A percentile compares a stretch with the other conserved stretches of the same genome.
Evolutionary conservation across 2,329 filamentous ascomycete genomes (phyloP).

Genomic region (Claviceps capensis): DNA sequence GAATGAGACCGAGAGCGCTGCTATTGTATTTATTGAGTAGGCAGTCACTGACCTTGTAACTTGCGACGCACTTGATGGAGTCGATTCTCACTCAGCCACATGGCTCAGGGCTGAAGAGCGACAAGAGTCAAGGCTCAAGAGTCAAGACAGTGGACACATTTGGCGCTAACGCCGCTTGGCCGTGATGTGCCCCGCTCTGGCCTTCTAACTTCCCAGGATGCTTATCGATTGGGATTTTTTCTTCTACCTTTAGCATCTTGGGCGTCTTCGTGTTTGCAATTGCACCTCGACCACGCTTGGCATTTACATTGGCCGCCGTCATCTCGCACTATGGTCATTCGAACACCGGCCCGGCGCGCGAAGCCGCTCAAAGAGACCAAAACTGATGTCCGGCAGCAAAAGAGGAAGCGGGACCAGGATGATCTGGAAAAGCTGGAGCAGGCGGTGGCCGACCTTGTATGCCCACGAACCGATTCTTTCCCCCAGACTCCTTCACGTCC

Average conservation of each 20-base stretch:
- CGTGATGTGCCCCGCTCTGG: no score
- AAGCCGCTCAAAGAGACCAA: constrained; percentile 17
- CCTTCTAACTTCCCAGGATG: no score
- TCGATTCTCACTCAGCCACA: not conserved
- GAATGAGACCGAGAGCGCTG: not conserved
- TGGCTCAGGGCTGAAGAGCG: no score
- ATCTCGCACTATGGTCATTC: constrained; percentile 16
- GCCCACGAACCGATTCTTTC: not conserved
- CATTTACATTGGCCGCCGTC: not conserved
- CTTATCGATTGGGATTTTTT: constrained; percentile 4
- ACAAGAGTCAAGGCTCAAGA: no score
- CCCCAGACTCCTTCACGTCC: no score
- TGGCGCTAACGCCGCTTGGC: no score
- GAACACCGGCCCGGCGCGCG: constrained; percentile 11
- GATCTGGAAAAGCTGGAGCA: constrained; percentile 20
- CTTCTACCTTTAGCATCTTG: not conserved
- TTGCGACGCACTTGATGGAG: not conserved
- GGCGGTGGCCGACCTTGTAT: constrained; percentile 21
- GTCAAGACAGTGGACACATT: not conserved
- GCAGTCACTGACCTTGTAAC: no score
- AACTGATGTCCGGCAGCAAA: constrained; percentile 21
- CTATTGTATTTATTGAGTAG: no score
- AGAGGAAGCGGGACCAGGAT: constrained; percentile 25
- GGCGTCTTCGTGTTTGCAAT: not conserved
- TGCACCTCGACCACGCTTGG: not conserved